A percentile compares a stretch with the other conserved stretches of the same genome.
Evolutionary conservation across 495 filamentous ascomycete genomes (phyloP).

Genomic region (Copromyces sp.): DNA sequence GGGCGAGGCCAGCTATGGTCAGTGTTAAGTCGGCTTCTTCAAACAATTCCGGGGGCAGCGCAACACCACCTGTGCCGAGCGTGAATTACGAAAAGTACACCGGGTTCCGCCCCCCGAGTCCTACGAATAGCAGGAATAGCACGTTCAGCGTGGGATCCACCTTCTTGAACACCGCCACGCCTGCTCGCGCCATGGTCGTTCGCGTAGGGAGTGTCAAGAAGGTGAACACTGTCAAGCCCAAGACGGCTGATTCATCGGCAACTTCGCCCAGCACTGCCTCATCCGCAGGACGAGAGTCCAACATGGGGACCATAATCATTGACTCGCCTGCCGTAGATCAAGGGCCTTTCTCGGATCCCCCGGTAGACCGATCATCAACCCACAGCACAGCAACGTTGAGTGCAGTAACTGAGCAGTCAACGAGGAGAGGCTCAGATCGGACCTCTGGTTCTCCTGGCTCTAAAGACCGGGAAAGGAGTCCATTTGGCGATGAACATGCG

Average conservation of each 20-base stretch:
- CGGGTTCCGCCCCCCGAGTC: conserved; percentile 37
- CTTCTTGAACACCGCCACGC: conserved; percentile 50
- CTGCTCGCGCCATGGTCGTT: conserved; percentile 43
- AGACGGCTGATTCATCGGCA: conserved; percentile 15
- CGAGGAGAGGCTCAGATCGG: conserved; percentile 30
- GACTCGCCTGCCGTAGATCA: conserved; percentile 39
- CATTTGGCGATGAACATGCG: conserved; percentile 48
- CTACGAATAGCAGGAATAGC: conserved; percentile 31
- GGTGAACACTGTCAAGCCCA: conserved; percentile 16
- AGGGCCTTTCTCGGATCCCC: conserved; percentile 51
- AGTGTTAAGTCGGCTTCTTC: conserved; percentile 62
- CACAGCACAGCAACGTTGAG: conserved; percentile 38
- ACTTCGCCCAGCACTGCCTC: conserved; percentile 14
- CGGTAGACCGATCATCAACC: conserved; percentile 9
- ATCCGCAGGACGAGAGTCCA: conserved; percentile 22
- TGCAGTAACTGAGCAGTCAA: conserved; percentile 43
- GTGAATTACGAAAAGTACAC: conserved; percentile 43
- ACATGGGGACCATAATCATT: conserved; percentile 37
- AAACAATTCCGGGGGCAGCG: conserved; percentile 31
- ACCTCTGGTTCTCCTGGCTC: conserved; percentile 16
- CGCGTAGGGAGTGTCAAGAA: conserved; percentile 44
- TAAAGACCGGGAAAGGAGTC: conserved; percentile 33
- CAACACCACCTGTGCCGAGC: conserved; percentile 44
- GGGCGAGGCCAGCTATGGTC: conserved; percentile 81
- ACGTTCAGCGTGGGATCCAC: conserved; percentile 56